phyloP scores from a whole-genome alignment of 1,139 yeast genomes.

The Geotrichum aggregatum region DNA sequence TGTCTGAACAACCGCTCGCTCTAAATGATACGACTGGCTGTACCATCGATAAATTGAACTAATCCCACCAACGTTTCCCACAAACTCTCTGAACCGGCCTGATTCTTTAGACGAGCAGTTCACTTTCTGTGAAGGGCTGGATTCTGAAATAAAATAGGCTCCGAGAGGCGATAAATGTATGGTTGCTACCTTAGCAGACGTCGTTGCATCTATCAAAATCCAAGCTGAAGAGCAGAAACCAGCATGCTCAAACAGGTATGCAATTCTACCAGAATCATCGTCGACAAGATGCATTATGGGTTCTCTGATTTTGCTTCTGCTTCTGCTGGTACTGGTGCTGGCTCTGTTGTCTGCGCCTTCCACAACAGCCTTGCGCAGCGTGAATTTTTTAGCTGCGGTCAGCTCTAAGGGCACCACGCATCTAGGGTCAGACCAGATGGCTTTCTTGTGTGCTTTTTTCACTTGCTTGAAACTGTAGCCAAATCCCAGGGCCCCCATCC shows the following conservation, averaged over 20 bases:
- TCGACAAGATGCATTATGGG: slow-evolving; percentile 8
- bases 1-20: slow-evolving; percentile 7
- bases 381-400: background rate
- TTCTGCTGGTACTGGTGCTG: too few species aligned
- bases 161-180: slow-evolving; percentile 4
- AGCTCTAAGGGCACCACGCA: slow-evolving; percentile 4
- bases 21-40: slow-evolving; percentile 11
- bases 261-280: background rate
- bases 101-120: slow-evolving; percentile 1
- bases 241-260: slow-evolving; percentile 7
- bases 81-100: slow-evolving; percentile 13
- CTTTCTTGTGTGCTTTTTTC: slow-evolving; percentile 2
- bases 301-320: too few species aligned
- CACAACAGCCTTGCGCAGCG: background rate
- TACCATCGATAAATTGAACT: slow-evolving; percentile 12
- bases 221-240: slow-evolving; percentile 7
- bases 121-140: background rate
- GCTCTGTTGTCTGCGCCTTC: too few species aligned
- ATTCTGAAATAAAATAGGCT: background rate
- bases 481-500: slow-evolving; percentile 15
- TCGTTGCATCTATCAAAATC: slow-evolving; percentile 2
- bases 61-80: background rate
- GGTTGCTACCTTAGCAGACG: slow-evolving; percentile 4
- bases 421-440: slow-evolving; percentile 14
- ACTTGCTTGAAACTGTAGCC: slow-evolving; percentile 11